These are phyloP conservation scores for Gnaphalium uliginosum DNA, from an alignment of 129 eudicot species.

Conservation along the genomic window DNA sequence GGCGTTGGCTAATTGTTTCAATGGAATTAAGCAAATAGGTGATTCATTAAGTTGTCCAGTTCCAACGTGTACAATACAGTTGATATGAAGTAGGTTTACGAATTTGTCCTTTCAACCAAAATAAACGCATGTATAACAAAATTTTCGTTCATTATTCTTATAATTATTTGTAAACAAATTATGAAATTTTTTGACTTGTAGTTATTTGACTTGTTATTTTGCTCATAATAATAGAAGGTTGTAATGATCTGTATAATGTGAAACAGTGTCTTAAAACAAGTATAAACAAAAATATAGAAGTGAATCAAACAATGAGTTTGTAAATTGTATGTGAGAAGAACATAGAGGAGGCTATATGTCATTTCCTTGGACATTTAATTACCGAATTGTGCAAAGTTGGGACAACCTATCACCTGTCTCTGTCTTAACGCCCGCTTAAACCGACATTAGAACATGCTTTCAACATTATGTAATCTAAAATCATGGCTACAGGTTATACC, in stretches of 20 bases:
- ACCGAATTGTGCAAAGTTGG: background rate
- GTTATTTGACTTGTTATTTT: background rate
- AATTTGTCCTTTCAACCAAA: background rate
- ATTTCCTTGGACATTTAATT: background rate
- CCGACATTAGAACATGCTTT: background rate
- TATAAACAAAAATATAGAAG: background rate
- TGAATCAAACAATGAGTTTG: background rate
- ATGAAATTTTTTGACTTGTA: background rate
- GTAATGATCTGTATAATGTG: background rate
- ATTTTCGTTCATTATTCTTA: background rate
- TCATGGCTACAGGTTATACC: background rate
- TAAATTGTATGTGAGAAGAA: background rate
- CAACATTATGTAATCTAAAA: background rate
- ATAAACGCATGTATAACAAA: background rate
- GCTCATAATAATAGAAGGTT: background rate
- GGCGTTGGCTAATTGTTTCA: background rate
- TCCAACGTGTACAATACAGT: background rate
- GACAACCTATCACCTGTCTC: background rate
- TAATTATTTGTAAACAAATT: background rate
- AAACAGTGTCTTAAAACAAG: background rate
- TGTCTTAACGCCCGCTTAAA: background rate
- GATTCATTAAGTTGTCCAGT: background rate
- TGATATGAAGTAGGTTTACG: background rate
- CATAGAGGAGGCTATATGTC: background rate
- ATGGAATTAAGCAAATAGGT: background rate